A percentile compares a stretch with the other conserved stretches of the same genome.
phyloP scores from a whole-genome alignment of 2,329 filamentous ascomycete species.

The Penicillium sp. region DNA sequence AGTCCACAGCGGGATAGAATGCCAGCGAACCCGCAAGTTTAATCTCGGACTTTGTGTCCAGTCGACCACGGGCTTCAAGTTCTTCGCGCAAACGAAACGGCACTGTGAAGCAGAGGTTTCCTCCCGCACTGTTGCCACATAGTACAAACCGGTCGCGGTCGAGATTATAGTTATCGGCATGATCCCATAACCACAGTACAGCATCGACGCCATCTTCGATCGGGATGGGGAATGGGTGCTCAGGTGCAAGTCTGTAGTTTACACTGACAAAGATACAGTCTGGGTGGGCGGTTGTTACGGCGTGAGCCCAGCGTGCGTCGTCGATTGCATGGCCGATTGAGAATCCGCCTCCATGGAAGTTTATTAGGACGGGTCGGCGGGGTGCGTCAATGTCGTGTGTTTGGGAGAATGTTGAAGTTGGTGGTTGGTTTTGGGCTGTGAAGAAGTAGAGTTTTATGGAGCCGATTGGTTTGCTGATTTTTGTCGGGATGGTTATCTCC shows the following conservation, averaged over 20 bases:
- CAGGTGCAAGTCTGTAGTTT: conserved; percentile 26
- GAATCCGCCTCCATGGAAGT: conserved; percentile 24
- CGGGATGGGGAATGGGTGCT: conserved; percentile 22
- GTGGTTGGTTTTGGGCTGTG: conserved; percentile 2
- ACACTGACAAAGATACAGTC: conserved; percentile 23
- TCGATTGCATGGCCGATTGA: conserved; percentile 19
- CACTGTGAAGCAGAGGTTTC: conserved; percentile 15
- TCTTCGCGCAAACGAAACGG: conserved; percentile 16
- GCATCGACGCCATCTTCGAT: conserved; percentile 28
- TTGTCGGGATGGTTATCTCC: conserved; percentile 17
- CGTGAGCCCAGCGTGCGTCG: conserved; percentile 15
- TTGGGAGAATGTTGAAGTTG: conserved; percentile 2
- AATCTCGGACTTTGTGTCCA: neutral
- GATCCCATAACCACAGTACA: conserved; percentile 22
- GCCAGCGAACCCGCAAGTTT: conserved; percentile 13
- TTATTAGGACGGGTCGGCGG: conserved; percentile 17
- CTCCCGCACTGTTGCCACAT: conserved; percentile 20
- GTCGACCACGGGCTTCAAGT: neutral
- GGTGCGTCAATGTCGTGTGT: neutral
- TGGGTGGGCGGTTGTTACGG: conserved; percentile 10
- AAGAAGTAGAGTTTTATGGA: conserved; percentile 17
- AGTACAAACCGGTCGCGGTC: conserved; percentile 15
- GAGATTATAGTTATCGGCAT: conserved; percentile 16
- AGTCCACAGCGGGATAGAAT: conserved; percentile 19
- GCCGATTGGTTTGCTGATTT: conserved; percentile 14